phyloP scores from a whole-genome alignment of 805 yeast genomes.

The Suhomyces tanzawaensis region DNA sequence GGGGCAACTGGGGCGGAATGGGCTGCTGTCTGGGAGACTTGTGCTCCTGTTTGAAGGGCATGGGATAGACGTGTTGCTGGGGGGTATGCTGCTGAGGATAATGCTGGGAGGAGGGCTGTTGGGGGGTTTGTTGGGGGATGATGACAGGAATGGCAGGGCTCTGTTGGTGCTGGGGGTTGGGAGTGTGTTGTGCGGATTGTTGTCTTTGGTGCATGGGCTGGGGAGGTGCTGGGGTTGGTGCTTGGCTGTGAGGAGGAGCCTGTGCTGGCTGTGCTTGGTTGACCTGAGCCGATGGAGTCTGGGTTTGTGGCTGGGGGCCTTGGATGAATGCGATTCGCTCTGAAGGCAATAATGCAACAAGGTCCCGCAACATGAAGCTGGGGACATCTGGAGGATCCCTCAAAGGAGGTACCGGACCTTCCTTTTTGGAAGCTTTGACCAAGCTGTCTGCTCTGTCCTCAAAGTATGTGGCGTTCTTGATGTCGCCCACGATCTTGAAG shows the following conservation, averaged over 20 bases:
- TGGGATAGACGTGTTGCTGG: constrained; percentile 11
- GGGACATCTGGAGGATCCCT: constrained; percentile 52
- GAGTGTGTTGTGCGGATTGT: constrained; percentile 8
- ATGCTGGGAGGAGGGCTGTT: constrained; percentile 6
- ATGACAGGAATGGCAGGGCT: constrained; percentile 3
- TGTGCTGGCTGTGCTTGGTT: constrained; percentile 2
- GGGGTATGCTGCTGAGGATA: constrained; percentile 4
- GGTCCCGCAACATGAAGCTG: constrained; percentile 36
- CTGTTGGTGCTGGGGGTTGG: constrained; percentile 4
- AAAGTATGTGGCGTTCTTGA: constrained; percentile 37
- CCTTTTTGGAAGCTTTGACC: constrained; percentile 41
- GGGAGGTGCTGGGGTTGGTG: constrained; percentile 1
- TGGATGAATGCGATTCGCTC: constrained; percentile 41
- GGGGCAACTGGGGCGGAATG: constrained; percentile 22
- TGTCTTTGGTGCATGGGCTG: constrained; percentile 4
- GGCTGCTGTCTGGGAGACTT: constrained; percentile 17
- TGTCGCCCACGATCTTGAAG: constrained; percentile 46
- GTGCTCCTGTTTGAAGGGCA: constrained; percentile 11
- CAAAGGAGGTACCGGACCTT: constrained; percentile 44
- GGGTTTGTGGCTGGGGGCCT: constrained; percentile 14
- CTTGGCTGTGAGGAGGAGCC: constrained; percentile 3
- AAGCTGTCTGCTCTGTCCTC: constrained; percentile 45
- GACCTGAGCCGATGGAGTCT: constrained; percentile 4
- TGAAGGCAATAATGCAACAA: constrained; percentile 40
- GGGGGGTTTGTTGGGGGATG: constrained; percentile 6